These are phyloP conservation scores for Beverwykella pulmonaria DNA, from an alignment of 495 filamentous ascomycete species.

Conservation along the genomic window DNA sequence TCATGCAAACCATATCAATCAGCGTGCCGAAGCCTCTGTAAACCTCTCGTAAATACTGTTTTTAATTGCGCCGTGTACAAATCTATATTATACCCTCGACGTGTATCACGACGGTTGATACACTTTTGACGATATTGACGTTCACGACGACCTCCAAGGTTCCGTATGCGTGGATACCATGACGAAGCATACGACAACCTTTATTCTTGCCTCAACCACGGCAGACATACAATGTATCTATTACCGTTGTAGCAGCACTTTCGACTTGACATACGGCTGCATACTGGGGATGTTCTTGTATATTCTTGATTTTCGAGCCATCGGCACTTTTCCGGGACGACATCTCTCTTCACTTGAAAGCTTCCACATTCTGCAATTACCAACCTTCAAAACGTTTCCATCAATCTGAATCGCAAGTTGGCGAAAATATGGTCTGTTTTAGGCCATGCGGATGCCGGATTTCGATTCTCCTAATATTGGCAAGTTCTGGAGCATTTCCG, in stretches of 20 bases:
- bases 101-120: constrained; percentile 20
- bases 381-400: background rate
- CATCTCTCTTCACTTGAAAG: background rate
- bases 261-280: background rate
- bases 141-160: constrained; percentile 16
- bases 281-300: background rate
- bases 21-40: constrained; percentile 45
- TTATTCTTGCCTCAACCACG: constrained; percentile 1
- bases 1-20: constrained; percentile 79
- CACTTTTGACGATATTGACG: constrained; percentile 17
- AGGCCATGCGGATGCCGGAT: background rate
- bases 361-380: background rate
- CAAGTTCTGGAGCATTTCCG: background rate
- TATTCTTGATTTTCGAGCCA: background rate
- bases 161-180: background rate
- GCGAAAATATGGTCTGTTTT: background rate
- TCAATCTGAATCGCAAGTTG: background rate
- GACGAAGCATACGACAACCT: background rate
- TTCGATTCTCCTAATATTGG: background rate
- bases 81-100: constrained; percentile 8
- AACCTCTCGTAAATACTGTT: constrained; percentile 24
- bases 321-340: background rate
- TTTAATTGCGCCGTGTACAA: constrained; percentile 26
- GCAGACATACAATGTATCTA: background rate
- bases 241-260: background rate